Evolutionary conservation across 2,329 filamentous ascomycete species (phyloP).

Genomic region (Colletotrichum spaethianum): DNA sequence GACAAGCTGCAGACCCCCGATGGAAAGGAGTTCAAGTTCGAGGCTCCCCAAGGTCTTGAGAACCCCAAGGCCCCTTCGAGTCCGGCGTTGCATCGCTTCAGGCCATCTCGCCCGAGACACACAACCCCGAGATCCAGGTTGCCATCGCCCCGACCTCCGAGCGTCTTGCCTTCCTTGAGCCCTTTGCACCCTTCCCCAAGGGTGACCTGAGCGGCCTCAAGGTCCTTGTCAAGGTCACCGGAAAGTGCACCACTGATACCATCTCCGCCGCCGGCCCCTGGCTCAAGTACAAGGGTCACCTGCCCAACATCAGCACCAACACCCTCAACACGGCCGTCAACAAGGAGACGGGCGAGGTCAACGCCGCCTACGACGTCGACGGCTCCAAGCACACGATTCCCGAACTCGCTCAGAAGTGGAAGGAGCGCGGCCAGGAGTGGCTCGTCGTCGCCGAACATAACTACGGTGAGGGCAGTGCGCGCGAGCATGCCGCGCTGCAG

Average conservation of each 20-base stretch:
- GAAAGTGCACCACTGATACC: slow-evolving; percentile 98
- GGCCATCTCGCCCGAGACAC: slow-evolving; percentile 77
- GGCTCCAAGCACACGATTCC: slow-evolving; percentile 84
- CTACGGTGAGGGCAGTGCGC: slow-evolving; percentile 91
- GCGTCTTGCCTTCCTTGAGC: slow-evolving; percentile 91
- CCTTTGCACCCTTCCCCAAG: slow-evolving; percentile 86
- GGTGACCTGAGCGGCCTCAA: slow-evolving; percentile 82
- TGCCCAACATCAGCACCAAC: slow-evolving; percentile 98
- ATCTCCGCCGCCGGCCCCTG: slow-evolving; percentile 97
- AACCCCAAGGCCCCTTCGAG: slow-evolving; percentile 78
- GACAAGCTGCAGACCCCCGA: slow-evolving; percentile 86
- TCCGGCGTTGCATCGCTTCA: slow-evolving; percentile 81
- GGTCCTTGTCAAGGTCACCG: slow-evolving; percentile 95
- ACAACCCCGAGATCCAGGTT: slow-evolving; percentile 72
- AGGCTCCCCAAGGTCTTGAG: slow-evolving; percentile 80
- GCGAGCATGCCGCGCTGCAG: slow-evolving; percentile 91
- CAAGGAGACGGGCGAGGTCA: slow-evolving; percentile 92
- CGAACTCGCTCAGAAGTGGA: slow-evolving; percentile 89
- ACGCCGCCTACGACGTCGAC: slow-evolving; percentile 89
- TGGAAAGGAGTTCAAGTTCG: slow-evolving; percentile 88
- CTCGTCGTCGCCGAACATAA: slow-evolving; percentile 98
- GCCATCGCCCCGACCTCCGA: slow-evolving; percentile 89
- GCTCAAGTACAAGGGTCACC: slow-evolving; percentile 99
- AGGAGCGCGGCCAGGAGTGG: slow-evolving; percentile 82
- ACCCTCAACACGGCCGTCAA: slow-evolving; percentile 96